Conservation (phyloP, 1,284 basidiomycete species). For the Ustilago nuda region DNA sequence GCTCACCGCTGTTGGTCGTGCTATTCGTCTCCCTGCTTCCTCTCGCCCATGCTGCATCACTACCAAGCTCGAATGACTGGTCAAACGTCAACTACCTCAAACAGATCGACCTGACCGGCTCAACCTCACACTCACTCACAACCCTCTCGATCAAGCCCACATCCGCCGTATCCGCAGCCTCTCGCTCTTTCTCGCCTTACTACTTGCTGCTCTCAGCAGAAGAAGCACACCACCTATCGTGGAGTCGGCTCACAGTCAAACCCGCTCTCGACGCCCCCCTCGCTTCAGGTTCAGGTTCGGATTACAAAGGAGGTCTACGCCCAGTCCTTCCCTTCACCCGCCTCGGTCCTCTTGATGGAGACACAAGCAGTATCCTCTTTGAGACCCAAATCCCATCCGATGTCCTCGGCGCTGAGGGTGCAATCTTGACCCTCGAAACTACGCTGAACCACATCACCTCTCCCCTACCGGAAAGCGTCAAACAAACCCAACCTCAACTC, state of each 20-base stretch:
- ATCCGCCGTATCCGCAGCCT: slow-evolving; percentile 24
- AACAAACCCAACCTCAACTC: slow-evolving; percentile 82
- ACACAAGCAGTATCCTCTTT: slow-evolving; percentile 19
- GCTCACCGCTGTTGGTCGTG: slow-evolving; percentile 6
- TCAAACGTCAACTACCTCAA: slow-evolving; percentile 49
- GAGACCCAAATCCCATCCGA: slow-evolving; percentile 24
- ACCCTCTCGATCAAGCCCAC: slow-evolving; percentile 53
- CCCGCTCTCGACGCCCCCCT: slow-evolving; percentile 29
- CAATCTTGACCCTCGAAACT: slow-evolving; percentile 63
- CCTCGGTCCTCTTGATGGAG: slow-evolving; percentile 16
- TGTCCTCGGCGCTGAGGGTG: slow-evolving; percentile 7
- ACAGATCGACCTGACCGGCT: slow-evolving; percentile 57
- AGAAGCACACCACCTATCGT: slow-evolving; percentile 43
- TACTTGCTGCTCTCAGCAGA: slow-evolving; percentile 36
- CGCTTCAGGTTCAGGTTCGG: slow-evolving; percentile 8
- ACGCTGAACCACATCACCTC: slow-evolving; percentile 82
- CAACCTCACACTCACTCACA: slow-evolving; percentile 43
- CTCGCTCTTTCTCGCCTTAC: slow-evolving; percentile 42
- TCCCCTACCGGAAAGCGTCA: slow-evolving; percentile 80
- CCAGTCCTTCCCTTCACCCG: slow-evolving; percentile 18
- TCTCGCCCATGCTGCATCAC: slow-evolving; percentile 10
- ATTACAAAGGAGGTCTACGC: slow-evolving; percentile 23
- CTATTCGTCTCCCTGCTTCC: slow-evolving; percentile 2
- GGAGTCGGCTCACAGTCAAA: slow-evolving; percentile 31
- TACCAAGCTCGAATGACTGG: slow-evolving; percentile 36